Base-by-base conservation (phyloP, 805 yeast genomes). In the Trichomonascus vanleenenianus region DNA sequence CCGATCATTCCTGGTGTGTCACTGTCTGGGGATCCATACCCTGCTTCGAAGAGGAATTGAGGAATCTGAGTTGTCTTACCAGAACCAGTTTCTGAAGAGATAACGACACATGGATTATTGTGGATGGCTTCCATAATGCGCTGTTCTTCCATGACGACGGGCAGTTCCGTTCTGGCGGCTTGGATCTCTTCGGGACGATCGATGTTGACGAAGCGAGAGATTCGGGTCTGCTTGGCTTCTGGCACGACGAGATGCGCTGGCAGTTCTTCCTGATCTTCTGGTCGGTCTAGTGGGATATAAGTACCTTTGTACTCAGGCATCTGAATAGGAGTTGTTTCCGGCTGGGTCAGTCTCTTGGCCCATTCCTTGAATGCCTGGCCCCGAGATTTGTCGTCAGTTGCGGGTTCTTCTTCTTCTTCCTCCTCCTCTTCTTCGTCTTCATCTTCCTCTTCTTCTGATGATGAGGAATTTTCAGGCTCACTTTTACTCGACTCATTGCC, bases 31-130 rank as follows among this genome's bases (percentile, higher is more conserved):
- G 61, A 54, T 3, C 96, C 97, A 59, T 83, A 91, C 1, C 97
- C 97, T 0, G 95, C 78, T 64, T 93, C 99, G 59, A 80, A 87
- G 39, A 93, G 65, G 58, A 93, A 93, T 61, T 93, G 99, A 0
- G 99, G 98, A 3, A 93, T 89, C 65, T 93, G 99, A 0, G 99
- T 93, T 1, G 98, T 93, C 63, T 93, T 93, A 65, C 98, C 98
- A 2, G 97, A 88, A 56, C 98, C 98, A 1, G 98, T 93, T 57
- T 89, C 97, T 72, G 98, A 98, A 68, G 97, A 91, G 20, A 93
- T 73, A 11, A 93, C 82, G 0, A 89, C 79, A 49, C 91, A 83
- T 57, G 89, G 96, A 58, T 91, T 85, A 57, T 91, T 94, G 60
- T 85, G 85, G 42, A 93, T 76, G 1, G 96, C 95, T 61, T 93